These are phyloP conservation scores for Castanea crenata DNA, from an alignment of 306 rosid genomes.

Conservation along the genomic window DNA sequence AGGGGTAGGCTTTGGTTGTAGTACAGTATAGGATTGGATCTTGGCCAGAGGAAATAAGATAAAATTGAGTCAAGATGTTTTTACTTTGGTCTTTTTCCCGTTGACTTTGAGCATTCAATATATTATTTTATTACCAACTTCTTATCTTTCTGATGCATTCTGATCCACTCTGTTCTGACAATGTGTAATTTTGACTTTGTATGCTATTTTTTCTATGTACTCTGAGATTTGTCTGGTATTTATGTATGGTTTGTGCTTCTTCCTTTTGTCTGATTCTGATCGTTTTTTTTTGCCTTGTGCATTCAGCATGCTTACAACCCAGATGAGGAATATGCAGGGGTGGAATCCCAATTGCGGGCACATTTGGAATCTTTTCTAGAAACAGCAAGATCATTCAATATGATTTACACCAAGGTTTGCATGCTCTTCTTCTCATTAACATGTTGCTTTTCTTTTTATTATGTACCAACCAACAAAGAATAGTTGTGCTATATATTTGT, in stretches of 20 bases:
- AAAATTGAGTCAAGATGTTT: not conserved
- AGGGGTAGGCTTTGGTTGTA: not conserved
- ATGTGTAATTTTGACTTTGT: not conserved
- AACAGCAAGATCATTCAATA: too few species aligned
- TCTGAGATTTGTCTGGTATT: not conserved
- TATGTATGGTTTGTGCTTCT: not conserved
- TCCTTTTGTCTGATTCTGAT: constrained; percentile 18
- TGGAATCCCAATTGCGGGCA: too few species aligned
- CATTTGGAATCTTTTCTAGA: too few species aligned
- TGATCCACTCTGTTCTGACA: not conserved
- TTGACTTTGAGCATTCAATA: not conserved
- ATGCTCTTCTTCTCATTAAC: too few species aligned
- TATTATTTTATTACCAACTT: not conserved
- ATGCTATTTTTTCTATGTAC: not conserved
- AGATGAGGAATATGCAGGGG: constrained; percentile 80
- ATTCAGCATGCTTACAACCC: constrained; percentile 89
- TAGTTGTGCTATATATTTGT: too few species aligned
- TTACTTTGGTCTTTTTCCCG: not conserved
- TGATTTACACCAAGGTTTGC: too few species aligned
- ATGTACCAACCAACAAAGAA: too few species aligned
- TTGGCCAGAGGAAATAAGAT: not conserved
- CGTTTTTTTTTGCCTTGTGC: constrained; percentile 16
- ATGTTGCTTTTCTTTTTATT: too few species aligned
- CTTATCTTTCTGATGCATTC: not conserved
- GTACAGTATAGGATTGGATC: not conserved